Evolutionary conservation across 768 basidiomycete genomes (phyloP).

Genomic region (Phallus indusiatus): DNA sequence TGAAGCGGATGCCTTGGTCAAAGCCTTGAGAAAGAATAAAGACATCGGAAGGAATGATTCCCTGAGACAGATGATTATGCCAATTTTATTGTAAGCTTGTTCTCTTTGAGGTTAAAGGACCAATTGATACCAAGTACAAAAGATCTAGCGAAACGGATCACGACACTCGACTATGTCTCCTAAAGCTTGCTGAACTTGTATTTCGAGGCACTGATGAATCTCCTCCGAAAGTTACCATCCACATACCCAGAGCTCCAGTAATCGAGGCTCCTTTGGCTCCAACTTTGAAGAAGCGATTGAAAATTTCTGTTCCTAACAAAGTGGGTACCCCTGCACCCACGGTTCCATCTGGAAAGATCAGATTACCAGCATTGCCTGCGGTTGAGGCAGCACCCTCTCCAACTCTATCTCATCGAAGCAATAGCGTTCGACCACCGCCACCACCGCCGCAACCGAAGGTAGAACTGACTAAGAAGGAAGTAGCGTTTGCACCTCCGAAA

Average conservation of each 20-base stretch:
- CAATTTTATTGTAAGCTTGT: conserved; percentile 63
- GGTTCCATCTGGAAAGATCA: conserved; percentile 44
- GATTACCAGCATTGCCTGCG: conserved; percentile 24
- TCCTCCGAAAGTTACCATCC: conserved; percentile 78
- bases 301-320: conserved; percentile 31
- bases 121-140: background rate
- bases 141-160: conserved; percentile 73
- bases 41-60: conserved; percentile 75
- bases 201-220: conserved; percentile 77
- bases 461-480: conserved; percentile 24
- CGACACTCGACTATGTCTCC: conserved; percentile 83
- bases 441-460: conserved; percentile 16
- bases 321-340: conserved; percentile 22
- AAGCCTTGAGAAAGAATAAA: conserved; percentile 77
- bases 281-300: conserved; percentile 11
- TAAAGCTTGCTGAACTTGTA: conserved; percentile 86
- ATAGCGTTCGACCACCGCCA: conserved; percentile 18
- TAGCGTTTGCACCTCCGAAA: conserved; percentile 14
- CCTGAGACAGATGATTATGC: conserved; percentile 72
- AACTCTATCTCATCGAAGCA: background rate
- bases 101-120: background rate
- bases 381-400: conserved; percentile 4
- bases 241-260: conserved; percentile 68
- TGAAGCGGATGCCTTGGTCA: conserved; percentile 78
- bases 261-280: conserved; percentile 39